Evolutionary conservation across 2,329 filamentous ascomycete genomes (phyloP).

Genomic region (Alternaria triticina): DNA sequence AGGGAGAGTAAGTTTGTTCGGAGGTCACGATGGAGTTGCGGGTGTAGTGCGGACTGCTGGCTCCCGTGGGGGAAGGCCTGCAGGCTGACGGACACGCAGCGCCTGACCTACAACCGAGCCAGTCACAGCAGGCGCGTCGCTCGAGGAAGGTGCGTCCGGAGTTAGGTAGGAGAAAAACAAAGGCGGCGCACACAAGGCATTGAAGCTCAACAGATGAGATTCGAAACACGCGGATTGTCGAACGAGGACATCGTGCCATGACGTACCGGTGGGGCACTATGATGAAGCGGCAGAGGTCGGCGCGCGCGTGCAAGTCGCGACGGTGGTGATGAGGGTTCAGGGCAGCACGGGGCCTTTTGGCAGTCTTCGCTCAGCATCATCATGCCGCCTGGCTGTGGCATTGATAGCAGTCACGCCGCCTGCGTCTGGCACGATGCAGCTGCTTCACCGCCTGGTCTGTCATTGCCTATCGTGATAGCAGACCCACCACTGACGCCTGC

Average conservation of each 20-base stretch:
- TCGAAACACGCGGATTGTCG: background rate
- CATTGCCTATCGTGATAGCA: slow-evolving; percentile 11
- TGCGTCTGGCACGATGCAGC: slow-evolving; percentile 10
- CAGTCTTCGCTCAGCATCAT: slow-evolving; percentile 3
- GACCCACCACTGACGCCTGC: slow-evolving; percentile 15
- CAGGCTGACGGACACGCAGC: slow-evolving; percentile 11
- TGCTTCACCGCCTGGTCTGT: slow-evolving; percentile 16
- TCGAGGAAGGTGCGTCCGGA: slow-evolving; percentile 7
- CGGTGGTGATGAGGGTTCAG: background rate
- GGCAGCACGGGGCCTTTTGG: slow-evolving; percentile 1
- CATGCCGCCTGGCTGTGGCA: background rate
- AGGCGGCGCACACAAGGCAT: slow-evolving; percentile 12
- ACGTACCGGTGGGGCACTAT: slow-evolving; percentile 7
- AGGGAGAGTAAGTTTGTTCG: background rate
- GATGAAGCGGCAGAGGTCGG: slow-evolving; percentile 1
- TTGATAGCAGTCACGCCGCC: background rate
- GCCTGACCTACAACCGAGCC: slow-evolving; percentile 25
- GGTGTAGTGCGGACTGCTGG: background rate
- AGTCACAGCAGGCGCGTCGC: slow-evolving; percentile 18
- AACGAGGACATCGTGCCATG: background rate
- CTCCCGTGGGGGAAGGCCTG: slow-evolving; percentile 4
- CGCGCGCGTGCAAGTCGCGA: slow-evolving; percentile 10
- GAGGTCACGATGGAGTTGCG: slow-evolving; percentile 12
- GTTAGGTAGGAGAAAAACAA: slow-evolving; percentile 11
- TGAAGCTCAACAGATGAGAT: slow-evolving; percentile 11